Evolutionary conservation across 352 stramenopile species (phyloP), one percentile per base, ranked within the genome.

Genomic region (Pythium plurisporium): DNA sequence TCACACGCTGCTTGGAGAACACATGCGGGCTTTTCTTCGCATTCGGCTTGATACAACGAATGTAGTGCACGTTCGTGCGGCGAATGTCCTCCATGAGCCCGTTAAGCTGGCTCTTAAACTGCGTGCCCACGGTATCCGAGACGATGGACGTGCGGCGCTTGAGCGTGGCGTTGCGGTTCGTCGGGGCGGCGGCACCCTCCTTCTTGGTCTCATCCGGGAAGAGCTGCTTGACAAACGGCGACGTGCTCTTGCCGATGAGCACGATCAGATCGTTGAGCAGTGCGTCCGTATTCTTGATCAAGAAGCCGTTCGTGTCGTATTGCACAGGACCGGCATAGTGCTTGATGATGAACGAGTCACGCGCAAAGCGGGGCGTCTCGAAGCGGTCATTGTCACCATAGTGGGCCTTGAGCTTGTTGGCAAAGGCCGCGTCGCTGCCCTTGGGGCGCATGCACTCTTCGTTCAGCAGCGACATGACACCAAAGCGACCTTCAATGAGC

Each of bases 41-140:
- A 55, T 96, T 96, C 2, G 86, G 80, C 62, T 96, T 96, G 59
- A 96, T 95, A 62, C 86, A 96, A 42, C 87, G 86, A 30, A 96
- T 92, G 72, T 96, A 96, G 67, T 95, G 82, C 4, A 12, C 27
- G n/a, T 43, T 43, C 6, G 6, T n/a, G 12, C n/a, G 6, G 5
- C 20, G 6, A 17, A 97, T 68, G 57, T 89, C 86, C 62, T 81
- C 84, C 4, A 97, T 70, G 45, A 97, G 65, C 46, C 83, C 80
- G 17, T 74, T 62, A 42, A 94, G 86, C 41, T 96, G 86, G 22
- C 64, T 69, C 36, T 81, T 80, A 72, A 94, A 92, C 67, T 92
- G 84, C 68, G 79, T 91, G 27, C 77, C 79, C 15, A 93, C 82
- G n/a, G 84, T 91, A 44, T 91, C 82, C 0, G 79, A 71, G 26